Percentiles rank a stretch among this genome's conserved stretches.
phyloP scores from a whole-genome alignment of 805 yeast genomes.

The Ogataea ganodermae region DNA sequence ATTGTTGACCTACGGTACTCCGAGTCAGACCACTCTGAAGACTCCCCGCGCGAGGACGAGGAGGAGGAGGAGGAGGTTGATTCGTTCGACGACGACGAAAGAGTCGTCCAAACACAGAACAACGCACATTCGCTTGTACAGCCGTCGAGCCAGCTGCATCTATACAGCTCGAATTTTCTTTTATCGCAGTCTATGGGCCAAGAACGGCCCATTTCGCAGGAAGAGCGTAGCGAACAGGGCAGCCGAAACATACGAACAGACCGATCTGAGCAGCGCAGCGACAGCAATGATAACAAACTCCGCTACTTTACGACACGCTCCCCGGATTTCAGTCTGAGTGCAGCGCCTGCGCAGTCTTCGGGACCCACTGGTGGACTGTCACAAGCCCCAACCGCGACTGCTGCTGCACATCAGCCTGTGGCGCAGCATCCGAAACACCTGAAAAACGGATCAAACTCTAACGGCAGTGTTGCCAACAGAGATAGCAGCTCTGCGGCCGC shows the following conservation, averaged over 20 bases:
- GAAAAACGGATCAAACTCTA: not conserved
- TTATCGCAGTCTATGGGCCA: constrained; percentile 57
- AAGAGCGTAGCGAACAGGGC: not conserved
- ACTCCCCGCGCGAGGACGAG: constrained; percentile 21
- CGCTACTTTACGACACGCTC: constrained; percentile 3
- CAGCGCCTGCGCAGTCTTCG: not conserved
- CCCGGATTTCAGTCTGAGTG: constrained; percentile 3
- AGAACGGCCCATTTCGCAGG: constrained; percentile 36
- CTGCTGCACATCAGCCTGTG: not conserved
- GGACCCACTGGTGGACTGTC: not conserved
- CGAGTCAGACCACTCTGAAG: constrained; percentile 27
- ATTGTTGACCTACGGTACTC: constrained; percentile 30
- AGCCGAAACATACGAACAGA: not conserved
- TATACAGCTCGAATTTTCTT: constrained; percentile 22
- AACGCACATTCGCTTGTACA: constrained; percentile 5
- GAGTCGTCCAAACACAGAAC: constrained; percentile 22
- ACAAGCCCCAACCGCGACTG: not conserved
- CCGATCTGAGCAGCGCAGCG: not conserved
- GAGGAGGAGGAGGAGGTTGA: constrained; percentile 43
- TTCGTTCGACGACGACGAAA: constrained; percentile 40
- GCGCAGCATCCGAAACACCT: not conserved
- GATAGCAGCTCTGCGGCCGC: not conserved
- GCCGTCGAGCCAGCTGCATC: constrained; percentile 8
- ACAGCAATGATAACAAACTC: constrained; percentile 1
- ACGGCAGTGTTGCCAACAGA: not conserved